Evolutionary conservation across 2,329 filamentous ascomycete species (phyloP).

Genomic region (Ophiocordyceps camponoti-leonardi): DNA sequence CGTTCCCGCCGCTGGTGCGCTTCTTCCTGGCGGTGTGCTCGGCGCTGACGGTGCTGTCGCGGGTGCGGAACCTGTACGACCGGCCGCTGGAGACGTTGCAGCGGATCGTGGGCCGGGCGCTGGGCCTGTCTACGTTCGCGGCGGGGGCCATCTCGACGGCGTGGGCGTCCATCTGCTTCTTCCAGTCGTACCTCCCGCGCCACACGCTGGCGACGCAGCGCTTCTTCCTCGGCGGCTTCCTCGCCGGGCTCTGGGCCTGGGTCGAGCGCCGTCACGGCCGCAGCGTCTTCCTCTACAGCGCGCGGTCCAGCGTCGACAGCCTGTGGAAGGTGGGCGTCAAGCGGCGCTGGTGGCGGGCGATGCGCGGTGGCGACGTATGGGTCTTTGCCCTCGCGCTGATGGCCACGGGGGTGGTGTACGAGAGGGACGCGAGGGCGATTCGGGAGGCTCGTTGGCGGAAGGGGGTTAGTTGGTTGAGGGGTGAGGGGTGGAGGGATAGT

Average conservation of each 20-base stretch:
- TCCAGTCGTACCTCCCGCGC: slow-evolving; percentile 63
- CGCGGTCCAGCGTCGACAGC: slow-evolving; percentile 62
- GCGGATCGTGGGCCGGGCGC: slow-evolving; percentile 45
- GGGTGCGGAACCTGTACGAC: slow-evolving; percentile 49
- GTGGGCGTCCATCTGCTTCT: slow-evolving; percentile 82
- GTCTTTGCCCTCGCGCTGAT: slow-evolving; percentile 69
- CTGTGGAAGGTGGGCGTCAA: slow-evolving; percentile 92
- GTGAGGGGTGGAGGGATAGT: slow-evolving; percentile 61
- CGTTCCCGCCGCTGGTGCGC: slow-evolving; percentile 63
- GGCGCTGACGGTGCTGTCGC: slow-evolving; percentile 47
- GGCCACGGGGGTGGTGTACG: slow-evolving; percentile 61
- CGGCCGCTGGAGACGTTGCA: slow-evolving; percentile 52
- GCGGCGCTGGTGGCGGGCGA: slow-evolving; percentile 69
- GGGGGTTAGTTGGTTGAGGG: slow-evolving; percentile 54
- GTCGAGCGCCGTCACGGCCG: slow-evolving; percentile 49
- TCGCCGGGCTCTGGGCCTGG: slow-evolving; percentile 74
- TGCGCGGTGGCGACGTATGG: slow-evolving; percentile 68
- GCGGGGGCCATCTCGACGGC: slow-evolving; percentile 71
- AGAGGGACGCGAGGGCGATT: slow-evolving; percentile 50
- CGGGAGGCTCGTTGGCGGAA: slow-evolving; percentile 52
- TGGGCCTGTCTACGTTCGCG: slow-evolving; percentile 56
- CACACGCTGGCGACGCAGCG: slow-evolving; percentile 63
- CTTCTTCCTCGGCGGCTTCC: slow-evolving; percentile 76
- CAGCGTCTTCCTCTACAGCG: slow-evolving; percentile 60
- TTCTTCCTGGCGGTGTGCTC: slow-evolving; percentile 63